phyloP scores from a whole-genome alignment of 768 basidiomycete genomes.

The Podaxis sp. region DNA sequence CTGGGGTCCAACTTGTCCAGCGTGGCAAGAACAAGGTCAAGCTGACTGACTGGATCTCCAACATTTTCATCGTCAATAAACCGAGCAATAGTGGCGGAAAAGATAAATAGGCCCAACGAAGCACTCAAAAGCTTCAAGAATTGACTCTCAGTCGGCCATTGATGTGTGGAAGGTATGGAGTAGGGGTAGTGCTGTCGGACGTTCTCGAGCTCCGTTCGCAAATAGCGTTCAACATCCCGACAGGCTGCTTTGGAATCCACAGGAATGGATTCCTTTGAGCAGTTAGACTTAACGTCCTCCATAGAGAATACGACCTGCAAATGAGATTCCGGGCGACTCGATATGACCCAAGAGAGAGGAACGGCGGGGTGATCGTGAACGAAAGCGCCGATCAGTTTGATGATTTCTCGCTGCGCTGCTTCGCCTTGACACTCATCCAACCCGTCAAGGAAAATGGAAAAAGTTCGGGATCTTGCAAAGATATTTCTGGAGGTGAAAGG shows the following conservation, averaged over 20 bases:
- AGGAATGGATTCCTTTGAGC: not conserved
- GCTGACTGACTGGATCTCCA: not conserved
- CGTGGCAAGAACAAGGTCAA: not conserved
- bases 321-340: not conserved
- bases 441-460: not conserved
- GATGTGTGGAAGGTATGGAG: not conserved
- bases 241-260: not conserved
- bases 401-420: not conserved
- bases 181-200: not conserved
- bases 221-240: not conserved
- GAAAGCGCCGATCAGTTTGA: not conserved
- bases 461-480: not conserved
- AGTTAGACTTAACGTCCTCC: too few species aligned
- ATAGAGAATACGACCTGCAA: not conserved
- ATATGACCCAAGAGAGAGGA: not conserved
- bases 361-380: not conserved
- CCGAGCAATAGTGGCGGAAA: not conserved
- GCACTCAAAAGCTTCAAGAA: not conserved
- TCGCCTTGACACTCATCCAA: not conserved
- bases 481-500: constrained; percentile 7
- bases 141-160: not conserved
- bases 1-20: not conserved
- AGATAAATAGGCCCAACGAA: not conserved
- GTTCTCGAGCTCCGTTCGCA: not conserved
- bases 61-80: not conserved